These are phyloP conservation scores for Trichothecium sympodiale DNA, from an alignment of 2,329 filamentous ascomycete genomes.

Conservation along the genomic window DNA sequence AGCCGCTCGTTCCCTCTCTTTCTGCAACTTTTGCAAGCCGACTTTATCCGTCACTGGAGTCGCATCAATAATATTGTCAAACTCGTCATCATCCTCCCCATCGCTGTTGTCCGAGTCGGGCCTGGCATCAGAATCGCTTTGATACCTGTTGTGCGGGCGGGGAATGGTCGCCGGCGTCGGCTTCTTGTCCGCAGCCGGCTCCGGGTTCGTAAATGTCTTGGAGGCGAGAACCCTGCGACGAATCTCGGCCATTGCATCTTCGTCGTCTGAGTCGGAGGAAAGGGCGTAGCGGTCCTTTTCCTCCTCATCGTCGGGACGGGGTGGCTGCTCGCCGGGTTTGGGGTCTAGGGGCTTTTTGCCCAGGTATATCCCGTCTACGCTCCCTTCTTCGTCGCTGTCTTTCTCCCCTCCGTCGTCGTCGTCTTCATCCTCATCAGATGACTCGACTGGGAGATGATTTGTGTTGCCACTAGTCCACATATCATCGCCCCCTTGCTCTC, in stretches of 20 bases:
- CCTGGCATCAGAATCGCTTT: constrained; percentile 55
- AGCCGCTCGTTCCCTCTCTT: constrained; percentile 37
- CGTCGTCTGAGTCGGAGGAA: constrained; percentile 72
- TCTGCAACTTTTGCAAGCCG: constrained; percentile 49
- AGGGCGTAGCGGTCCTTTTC: constrained; percentile 61
- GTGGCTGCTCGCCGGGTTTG: constrained; percentile 14
- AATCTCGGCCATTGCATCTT: constrained; percentile 81
- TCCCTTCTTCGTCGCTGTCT: constrained; percentile 30
- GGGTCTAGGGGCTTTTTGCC: constrained; percentile 36
- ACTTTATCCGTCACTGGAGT: constrained; percentile 81
- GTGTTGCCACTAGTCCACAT: constrained; percentile 87
- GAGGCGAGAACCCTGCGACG: constrained; percentile 82
- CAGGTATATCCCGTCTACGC: constrained; percentile 48
- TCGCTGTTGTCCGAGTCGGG: constrained; percentile 59
- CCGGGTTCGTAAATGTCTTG: constrained; percentile 60
- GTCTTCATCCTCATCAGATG: constrained; percentile 44
- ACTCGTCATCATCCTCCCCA: constrained; percentile 60
- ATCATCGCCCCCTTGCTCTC: constrained; percentile 59
- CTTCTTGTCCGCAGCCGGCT: constrained; percentile 47
- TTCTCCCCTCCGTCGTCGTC: constrained; percentile 35
- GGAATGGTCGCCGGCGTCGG: constrained; percentile 49
- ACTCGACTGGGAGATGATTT: constrained; percentile 51
- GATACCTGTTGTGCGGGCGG: constrained; percentile 30
- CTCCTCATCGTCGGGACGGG: constrained; percentile 27
- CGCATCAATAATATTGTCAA: constrained; percentile 88